phyloP scores from a whole-genome alignment of 768 basidiomycete genomes.

The Porphyrellus cyaneotinctus region DNA sequence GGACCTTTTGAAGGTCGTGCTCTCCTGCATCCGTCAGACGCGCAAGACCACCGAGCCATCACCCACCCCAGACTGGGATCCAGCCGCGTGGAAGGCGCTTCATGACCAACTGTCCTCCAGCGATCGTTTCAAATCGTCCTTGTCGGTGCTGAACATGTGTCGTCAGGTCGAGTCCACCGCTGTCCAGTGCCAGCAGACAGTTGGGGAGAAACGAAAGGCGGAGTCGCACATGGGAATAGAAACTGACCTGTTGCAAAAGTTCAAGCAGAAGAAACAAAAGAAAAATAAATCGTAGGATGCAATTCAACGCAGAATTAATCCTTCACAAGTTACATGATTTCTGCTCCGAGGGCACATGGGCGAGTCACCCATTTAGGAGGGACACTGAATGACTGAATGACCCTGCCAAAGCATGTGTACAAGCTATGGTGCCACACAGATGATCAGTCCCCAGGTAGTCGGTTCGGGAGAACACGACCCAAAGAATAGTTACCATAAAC shows the following conservation, averaged over 20 bases:
- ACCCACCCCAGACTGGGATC: constrained; percentile 51
- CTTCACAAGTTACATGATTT: neutral
- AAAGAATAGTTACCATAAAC: too few relatives aligned
- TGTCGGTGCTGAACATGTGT: constrained; percentile 58
- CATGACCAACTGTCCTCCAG: constrained; percentile 44
- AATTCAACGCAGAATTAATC: neutral
- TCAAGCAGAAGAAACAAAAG: constrained; percentile 45
- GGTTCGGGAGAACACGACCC: too few relatives aligned
- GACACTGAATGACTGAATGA: neutral
- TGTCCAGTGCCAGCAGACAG: constrained; percentile 3
- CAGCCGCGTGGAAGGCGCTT: constrained; percentile 52
- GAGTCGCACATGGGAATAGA: constrained; percentile 22
- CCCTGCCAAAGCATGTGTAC: neutral
- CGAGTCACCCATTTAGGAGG: neutral
- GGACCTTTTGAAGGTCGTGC: constrained; percentile 69
- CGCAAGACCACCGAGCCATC: constrained; percentile 39
- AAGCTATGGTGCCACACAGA: neutral
- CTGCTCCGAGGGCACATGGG: neutral
- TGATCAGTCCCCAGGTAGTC: neutral
- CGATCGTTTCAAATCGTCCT: constrained; percentile 59
- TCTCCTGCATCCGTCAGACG: constrained; percentile 62
- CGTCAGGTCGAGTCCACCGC: constrained; percentile 49
- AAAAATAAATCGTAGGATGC: constrained; percentile 29
- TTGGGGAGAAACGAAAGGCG: constrained; percentile 39
- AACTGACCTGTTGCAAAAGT: constrained; percentile 34